Base-by-base conservation (phyloP, 129 eudicot species). In the sunflower (Helianthus annuus) region DNA sequence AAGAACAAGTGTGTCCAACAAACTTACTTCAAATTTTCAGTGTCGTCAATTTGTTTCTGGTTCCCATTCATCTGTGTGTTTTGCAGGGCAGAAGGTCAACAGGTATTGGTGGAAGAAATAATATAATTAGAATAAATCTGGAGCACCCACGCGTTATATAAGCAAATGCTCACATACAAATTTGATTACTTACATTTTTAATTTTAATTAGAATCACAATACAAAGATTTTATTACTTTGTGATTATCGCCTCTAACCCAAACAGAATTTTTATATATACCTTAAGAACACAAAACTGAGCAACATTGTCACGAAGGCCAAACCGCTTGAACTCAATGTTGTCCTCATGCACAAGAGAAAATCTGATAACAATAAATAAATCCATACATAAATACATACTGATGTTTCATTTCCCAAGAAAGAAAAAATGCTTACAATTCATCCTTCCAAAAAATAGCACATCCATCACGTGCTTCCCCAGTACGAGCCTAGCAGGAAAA, bases 211-310 rank as follows among this genome's bases (percentile, higher is more conserved):
- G 3, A 6, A 7, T 22, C 27, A 46, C 3, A 46, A 24, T 29
- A 66, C 57, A 48, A 12, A 10, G 56, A 19, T 53, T 17, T 70
- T 36, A 70, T 62, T 24, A 54, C 40, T 24, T 0, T 61, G 36
- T n/a, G 34, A 42, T 2, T 3, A 32, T 32, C 36, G 39, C 19
- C 19, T 52, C 48, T 9, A 72, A 15, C n/a, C 7, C 34, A 10
- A 27, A 11, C 11, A 73, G 9, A 72, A 9, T 60, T 13, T 72
- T 59, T 59, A 7, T 10, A 44, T 4, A 53, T 85, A 92, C 97
- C 97, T 92, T 81, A 38, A 92, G 79, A 80, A 92, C 88, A 82
- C 95, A 92, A 79, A 92, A 77, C 79, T 89, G 98, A 59, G 96
- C 91, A 79, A 92, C 88, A 65, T 92, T 92, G 71, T 92, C 77